Percentiles rank a stretch among this genome's conserved stretches.
Conservation (phyloP, 2,329 filamentous ascomycete genomes). For the Mycosphaerelloides madeirae region DNA sequence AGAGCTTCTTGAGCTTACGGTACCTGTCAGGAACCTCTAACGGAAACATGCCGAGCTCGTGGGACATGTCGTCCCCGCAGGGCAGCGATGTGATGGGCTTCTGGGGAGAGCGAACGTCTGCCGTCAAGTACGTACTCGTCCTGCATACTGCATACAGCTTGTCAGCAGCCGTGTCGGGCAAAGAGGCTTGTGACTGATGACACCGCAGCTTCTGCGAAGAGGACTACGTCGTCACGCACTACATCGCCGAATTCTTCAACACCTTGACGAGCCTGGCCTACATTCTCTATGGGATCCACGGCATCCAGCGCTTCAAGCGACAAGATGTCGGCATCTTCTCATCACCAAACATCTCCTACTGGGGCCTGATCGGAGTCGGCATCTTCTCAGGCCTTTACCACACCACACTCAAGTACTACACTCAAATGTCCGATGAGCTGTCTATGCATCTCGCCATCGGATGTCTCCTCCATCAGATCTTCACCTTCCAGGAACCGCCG, state of each 20-base stretch:
- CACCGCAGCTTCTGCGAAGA: slow-evolving; percentile 23
- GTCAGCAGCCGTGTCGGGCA: not conserved
- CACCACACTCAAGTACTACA: slow-evolving; percentile 25
- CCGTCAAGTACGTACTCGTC: slow-evolving; percentile 7
- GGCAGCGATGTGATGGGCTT: slow-evolving; percentile 1
- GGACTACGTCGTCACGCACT: slow-evolving; percentile 24
- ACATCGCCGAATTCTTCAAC: slow-evolving; percentile 27
- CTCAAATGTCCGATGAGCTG: slow-evolving; percentile 28
- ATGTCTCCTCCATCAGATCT: slow-evolving; percentile 21
- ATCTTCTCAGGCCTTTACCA: slow-evolving; percentile 24
- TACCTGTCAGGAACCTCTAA: not conserved
- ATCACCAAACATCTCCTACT: slow-evolving; percentile 23
- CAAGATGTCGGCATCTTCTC: slow-evolving; percentile 18
- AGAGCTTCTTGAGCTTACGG: too few relatives aligned
- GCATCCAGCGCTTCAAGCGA: slow-evolving; percentile 23
- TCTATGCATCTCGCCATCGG: slow-evolving; percentile 28
- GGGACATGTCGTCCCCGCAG: not conserved
- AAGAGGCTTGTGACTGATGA: not conserved
- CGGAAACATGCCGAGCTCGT: not conserved
- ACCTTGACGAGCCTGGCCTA: slow-evolving; percentile 25
- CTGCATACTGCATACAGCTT: not conserved
- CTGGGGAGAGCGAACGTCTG: slow-evolving; percentile 10
- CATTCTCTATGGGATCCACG: slow-evolving; percentile 24
- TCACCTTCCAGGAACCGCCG: slow-evolving; percentile 22
- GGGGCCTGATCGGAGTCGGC: slow-evolving; percentile 24